A percentile compares a stretch with the other conserved stretches of the same genome.
Evolutionary conservation across 2,329 filamentous ascomycete genomes (phyloP).

Genomic region (Fusarium protoensiforme): DNA sequence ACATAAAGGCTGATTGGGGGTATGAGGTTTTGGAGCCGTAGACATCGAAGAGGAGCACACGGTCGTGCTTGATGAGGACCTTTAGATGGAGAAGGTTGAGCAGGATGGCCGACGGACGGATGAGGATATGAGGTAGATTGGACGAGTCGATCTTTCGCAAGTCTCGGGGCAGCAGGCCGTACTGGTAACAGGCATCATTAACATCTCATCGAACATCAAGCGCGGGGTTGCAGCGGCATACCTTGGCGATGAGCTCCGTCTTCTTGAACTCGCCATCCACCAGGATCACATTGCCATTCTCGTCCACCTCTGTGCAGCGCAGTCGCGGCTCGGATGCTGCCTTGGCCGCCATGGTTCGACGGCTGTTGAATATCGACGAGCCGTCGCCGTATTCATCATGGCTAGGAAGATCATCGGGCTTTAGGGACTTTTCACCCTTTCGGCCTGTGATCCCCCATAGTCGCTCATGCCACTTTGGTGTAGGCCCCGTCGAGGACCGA

Average conservation of each 20-base stretch:
- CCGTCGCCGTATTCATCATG: conserved; percentile 69
- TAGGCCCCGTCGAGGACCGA: conserved; percentile 32
- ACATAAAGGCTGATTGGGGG: conserved; percentile 97
- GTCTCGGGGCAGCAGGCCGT: conserved; percentile 92
- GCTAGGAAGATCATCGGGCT: conserved; percentile 68
- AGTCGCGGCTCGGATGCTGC: conserved; percentile 86
- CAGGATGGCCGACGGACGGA: conserved; percentile 91
- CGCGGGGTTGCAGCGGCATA: conserved; percentile 49
- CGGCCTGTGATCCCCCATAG: conserved; percentile 57
- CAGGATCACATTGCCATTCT: conserved; percentile 89
- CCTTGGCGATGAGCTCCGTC: conserved; percentile 94
- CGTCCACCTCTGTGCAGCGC: conserved; percentile 94
- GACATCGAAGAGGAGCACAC: conserved; percentile 94
- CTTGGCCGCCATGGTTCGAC: conserved; percentile 77
- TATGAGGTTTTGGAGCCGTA: conserved; percentile 96
- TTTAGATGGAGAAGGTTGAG: conserved; percentile 97
- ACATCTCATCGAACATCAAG: neutral
- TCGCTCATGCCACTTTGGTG: conserved; percentile 59
- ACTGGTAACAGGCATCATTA: conserved; percentile 61
- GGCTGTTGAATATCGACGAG: conserved; percentile 71
- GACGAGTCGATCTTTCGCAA: conserved; percentile 98
- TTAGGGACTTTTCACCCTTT: conserved; percentile 55
- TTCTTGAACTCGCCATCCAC: conserved; percentile 98
- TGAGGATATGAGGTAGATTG: conserved; percentile 92
- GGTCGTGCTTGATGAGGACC: conserved; percentile 93